Evolutionary conservation across 306 rosid species (phyloP).

Genomic region (Sesbania bispinosa): DNA sequence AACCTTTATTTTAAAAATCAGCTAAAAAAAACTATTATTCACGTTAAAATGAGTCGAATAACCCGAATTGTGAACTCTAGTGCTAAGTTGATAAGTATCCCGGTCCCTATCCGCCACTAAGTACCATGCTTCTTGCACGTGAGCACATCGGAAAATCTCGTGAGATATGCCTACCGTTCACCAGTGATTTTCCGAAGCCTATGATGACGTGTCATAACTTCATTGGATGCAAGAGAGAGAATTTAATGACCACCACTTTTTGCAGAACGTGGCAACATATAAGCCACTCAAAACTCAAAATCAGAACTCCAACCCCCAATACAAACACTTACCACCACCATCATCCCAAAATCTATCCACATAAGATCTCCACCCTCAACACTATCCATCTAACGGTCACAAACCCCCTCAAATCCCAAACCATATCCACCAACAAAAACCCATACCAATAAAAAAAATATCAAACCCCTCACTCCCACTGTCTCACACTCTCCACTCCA

Average conservation of each 20-base stretch:
- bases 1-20: too few relatives aligned
- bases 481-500: neutral
- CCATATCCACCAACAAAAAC: slow-evolving; percentile 67
- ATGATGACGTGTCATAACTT: neutral
- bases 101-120: too few relatives aligned
- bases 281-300: slow-evolving; percentile 13
- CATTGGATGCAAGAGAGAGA: neutral
- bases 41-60: too few relatives aligned
- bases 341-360: slow-evolving; percentile 61
- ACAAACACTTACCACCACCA: neutral
- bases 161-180: too few relatives aligned
- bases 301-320: neutral
- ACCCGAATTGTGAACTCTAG: too few relatives aligned
- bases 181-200: neutral
- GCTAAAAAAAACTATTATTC: too few relatives aligned
- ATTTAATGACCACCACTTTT: neutral
- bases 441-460: neutral
- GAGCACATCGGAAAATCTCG: too few relatives aligned
- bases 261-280: slow-evolving; percentile 45
- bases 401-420: slow-evolving; percentile 33
- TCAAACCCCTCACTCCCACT: neutral
- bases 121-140: too few relatives aligned
- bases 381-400: slow-evolving; percentile 42
- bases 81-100: too few relatives aligned
- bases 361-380: slow-evolving; percentile 39